Conservation (phyloP, 805 yeast species). For the Priceomyces carsonii region DNA sequence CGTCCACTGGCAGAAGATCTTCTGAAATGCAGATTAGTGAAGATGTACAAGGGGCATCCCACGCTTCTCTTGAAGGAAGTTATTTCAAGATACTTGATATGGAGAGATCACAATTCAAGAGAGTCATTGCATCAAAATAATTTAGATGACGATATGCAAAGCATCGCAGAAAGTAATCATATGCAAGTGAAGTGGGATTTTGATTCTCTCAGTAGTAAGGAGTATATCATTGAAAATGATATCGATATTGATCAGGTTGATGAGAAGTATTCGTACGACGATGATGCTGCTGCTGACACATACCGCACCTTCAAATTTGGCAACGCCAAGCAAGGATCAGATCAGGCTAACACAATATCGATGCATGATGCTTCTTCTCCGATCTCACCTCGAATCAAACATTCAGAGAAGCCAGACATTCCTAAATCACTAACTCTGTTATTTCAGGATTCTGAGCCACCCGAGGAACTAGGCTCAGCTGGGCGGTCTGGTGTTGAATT, state of each 20-base stretch:
- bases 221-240: constrained; percentile 72
- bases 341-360: constrained; percentile 16
- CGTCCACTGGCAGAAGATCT: constrained; percentile 87
- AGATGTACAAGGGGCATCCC: constrained; percentile 57
- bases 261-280: constrained; percentile 26
- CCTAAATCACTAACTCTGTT: constrained; percentile 73
- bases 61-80: constrained; percentile 69
- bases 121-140: constrained; percentile 43
- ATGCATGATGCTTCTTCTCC: constrained; percentile 9
- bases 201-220: constrained; percentile 74
- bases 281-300: constrained; percentile 22
- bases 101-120: constrained; percentile 69
- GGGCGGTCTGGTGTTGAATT: constrained; percentile 9
- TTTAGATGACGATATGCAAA: constrained; percentile 22
- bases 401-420: constrained; percentile 40
- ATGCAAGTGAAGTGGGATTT: constrained; percentile 81
- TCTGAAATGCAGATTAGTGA: constrained; percentile 70
- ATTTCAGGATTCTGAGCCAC: constrained; percentile 52
- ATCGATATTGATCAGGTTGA: constrained; percentile 43
- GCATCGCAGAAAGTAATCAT: constrained; percentile 13
- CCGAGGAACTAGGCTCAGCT: constrained; percentile 10
- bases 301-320: constrained; percentile 26
- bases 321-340: constrained; percentile 16
- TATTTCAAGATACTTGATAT: constrained; percentile 66
- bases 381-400: constrained; percentile 12